Percentiles rank a stretch among this genome's conserved stretches.
These are phyloP conservation scores for Hypoxylon intermedium DNA, from an alignment of 495 filamentous ascomycete species.

Conservation along the genomic window DNA sequence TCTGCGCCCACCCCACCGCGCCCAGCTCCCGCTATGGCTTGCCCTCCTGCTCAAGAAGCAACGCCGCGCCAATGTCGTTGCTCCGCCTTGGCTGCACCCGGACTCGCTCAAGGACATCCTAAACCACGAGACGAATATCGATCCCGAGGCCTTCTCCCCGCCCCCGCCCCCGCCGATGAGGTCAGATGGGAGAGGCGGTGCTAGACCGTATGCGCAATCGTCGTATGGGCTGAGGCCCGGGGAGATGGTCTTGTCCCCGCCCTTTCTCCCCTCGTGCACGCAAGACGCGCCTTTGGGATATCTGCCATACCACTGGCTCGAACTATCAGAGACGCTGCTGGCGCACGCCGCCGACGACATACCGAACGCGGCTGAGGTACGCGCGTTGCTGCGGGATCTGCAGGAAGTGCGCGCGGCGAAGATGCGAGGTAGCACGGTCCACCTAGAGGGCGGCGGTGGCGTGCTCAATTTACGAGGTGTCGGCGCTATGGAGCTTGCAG, in stretches of 20 bases:
- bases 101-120: conserved; percentile 76
- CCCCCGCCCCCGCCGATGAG: conserved; percentile 68
- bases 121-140: conserved; percentile 74
- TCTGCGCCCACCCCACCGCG: conserved; percentile 81
- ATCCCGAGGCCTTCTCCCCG: conserved; percentile 72
- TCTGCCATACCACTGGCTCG: conserved; percentile 93
- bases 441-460: conserved; percentile 73
- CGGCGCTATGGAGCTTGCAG: conserved; percentile 88
- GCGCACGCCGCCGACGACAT: conserved; percentile 87
- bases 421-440: conserved; percentile 74
- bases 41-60: conserved; percentile 97
- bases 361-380: conserved; percentile 73
- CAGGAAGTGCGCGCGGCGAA: conserved; percentile 90
- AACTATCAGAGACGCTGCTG: conserved; percentile 83
- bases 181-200: conserved; percentile 49
- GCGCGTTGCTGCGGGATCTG: conserved; percentile 79
- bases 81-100: conserved; percentile 85
- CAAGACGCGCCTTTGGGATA: conserved; percentile 65
- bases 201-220: conserved; percentile 35
- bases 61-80: conserved; percentile 88
- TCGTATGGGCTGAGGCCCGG: conserved; percentile 39
- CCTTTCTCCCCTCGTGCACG: conserved; percentile 68
- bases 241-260: conserved; percentile 53
- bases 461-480: conserved; percentile 81
- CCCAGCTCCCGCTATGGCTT: conserved; percentile 88